phyloP scores from a whole-genome alignment of 1,139 yeast genomes.

The Barnettozyma hawaiiensis region DNA sequence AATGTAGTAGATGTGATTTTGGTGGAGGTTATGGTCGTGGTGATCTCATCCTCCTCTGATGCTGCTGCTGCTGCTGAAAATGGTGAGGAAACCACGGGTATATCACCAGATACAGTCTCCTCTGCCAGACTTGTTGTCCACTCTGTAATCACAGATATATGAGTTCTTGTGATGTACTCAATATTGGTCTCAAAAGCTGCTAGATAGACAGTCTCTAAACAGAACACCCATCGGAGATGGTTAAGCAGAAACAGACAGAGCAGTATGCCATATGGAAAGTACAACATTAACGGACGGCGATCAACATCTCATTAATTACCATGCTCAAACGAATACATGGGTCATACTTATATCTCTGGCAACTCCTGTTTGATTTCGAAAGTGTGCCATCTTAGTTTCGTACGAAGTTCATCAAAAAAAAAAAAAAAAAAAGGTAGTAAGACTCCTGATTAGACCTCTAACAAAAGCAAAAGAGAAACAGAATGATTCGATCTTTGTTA shows the following conservation, averaged over 20 bases:
- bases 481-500: no score
- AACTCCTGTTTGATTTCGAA: neutral
- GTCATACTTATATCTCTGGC: neutral
- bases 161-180: conserved; percentile 1
- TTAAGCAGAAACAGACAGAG: neutral
- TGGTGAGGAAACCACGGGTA: neutral
- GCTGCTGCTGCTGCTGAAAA: no score
- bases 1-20: conserved; percentile 24
- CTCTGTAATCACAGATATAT: conserved; percentile 6
- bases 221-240: neutral
- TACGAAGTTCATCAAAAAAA: neutral
- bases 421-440: neutral
- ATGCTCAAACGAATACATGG: neutral
- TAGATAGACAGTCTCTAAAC: conserved; percentile 4
- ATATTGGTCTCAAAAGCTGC: conserved; percentile 5
- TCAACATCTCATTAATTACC: neutral
- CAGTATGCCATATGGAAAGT: no score
- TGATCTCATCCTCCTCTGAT: conserved; percentile 12
- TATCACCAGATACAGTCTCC: neutral
- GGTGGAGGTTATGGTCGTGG: conserved; percentile 24
- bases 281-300: no score
- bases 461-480: neutral
- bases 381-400: neutral
- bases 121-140: conserved; percentile 11
- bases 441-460: neutral